Base-by-base conservation (phyloP, 2,329 filamentous ascomycete species). In the Penicillium sp. region DNA sequence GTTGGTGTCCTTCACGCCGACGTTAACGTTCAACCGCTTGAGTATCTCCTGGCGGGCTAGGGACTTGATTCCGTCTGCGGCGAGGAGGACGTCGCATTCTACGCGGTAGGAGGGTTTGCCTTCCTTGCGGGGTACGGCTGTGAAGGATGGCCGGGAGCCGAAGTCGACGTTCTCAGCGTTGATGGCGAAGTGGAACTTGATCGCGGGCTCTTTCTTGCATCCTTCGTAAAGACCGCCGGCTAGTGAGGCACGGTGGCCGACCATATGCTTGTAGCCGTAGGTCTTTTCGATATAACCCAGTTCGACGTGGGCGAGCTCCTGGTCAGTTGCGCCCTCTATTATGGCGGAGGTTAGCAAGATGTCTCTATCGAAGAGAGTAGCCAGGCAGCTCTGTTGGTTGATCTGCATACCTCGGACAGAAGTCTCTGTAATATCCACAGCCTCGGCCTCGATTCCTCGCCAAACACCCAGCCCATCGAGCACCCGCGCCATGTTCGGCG, bases 401-500 rank as follows among this genome's bases (percentile, higher is more conserved):
- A 31, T 18, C 3, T 31, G 72, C 79, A 65, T 76, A 87, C 86
- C 81, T 73, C 89, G 81, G 55, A 94, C 92, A 69, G 87, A 91
- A 1, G 89, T 91, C 58, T 87, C 86, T 59, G 82, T 82, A 59
- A 92, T 82, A 59, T 88, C 83, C 0, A 90, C 90, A 2, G 89
- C 89, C 71, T 92, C 89, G 39, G 80, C 82, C 62, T 85, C 85
- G 61, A 95, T 91, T 16, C 82, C 80, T 18, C 82, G 77, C 90
- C 90, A 94, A 59, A 89, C 89, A 10, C 88, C 90, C 40, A 93
- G 78, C 14, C 82, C 79, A 69, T 91, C 87, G 13, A 95, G 81
- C 9, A 95, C 89, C 2, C 89, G 84, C 3, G 88, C 87, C 83
- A 94, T 89, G 65, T 95, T 96, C 0, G 91, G 91, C 0, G 91